Evolutionary conservation across 2,329 filamentous ascomycete species (phyloP).

Genomic region (Tricladium varicosporioides): DNA sequence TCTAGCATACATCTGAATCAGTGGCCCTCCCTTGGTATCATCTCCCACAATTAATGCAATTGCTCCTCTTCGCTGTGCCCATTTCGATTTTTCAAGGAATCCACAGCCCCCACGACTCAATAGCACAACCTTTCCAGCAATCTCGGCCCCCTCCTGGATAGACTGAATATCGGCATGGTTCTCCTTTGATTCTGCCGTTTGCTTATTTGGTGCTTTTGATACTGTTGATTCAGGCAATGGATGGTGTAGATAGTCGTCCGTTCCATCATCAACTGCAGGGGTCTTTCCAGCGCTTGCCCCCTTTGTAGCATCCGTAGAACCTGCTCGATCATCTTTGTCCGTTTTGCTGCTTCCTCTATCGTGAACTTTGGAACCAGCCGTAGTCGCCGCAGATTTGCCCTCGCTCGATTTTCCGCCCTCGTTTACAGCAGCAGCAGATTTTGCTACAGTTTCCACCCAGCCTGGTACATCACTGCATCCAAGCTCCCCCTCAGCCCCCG

Average conservation of each 20-base stretch:
- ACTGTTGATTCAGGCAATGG: slow-evolving; percentile 38
- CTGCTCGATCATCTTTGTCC: slow-evolving; percentile 24
- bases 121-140: slow-evolving; percentile 87
- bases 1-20: slow-evolving; percentile 98
- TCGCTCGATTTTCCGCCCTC: slow-evolving; percentile 21
- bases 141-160: slow-evolving; percentile 87
- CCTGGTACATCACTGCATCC: slow-evolving; percentile 94
- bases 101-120: slow-evolving; percentile 92
- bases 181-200: slow-evolving; percentile 23
- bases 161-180: slow-evolving; percentile 85
- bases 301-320: slow-evolving; percentile 21
- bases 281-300: slow-evolving; percentile 13
- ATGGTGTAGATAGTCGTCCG: slow-evolving; percentile 79
- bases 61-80: slow-evolving; percentile 88
- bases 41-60: slow-evolving; percentile 92
- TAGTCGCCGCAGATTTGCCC: slow-evolving; percentile 28
- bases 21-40: slow-evolving; percentile 79
- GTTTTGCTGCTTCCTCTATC: slow-evolving; percentile 37
- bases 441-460: slow-evolving; percentile 66
- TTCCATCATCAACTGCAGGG: slow-evolving; percentile 63
- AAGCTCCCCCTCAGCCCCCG: slow-evolving; percentile 72
- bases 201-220: slow-evolving; percentile 29
- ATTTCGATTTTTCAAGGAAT: slow-evolving; percentile 95
- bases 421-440: slow-evolving; percentile 30
- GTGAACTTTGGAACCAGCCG: slow-evolving; percentile 41